Conservation (phyloP, 2,329 filamentous ascomycete species). For the Alternaria ventricosa region DNA sequence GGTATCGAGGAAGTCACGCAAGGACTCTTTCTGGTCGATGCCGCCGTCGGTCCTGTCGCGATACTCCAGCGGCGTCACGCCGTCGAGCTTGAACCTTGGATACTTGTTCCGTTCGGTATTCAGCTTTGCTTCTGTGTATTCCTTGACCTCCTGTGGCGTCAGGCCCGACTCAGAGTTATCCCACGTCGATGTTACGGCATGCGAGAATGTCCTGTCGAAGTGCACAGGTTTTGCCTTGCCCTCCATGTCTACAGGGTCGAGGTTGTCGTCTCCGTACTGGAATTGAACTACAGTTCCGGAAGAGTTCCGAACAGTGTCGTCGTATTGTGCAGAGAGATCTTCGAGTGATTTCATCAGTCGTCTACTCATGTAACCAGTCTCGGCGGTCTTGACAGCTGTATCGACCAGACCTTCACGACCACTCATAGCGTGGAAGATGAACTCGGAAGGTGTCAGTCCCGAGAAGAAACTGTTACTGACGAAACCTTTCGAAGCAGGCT, state of each 20-base stretch:
- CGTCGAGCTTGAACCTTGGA: conserved; percentile 41
- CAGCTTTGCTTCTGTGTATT: conserved; percentile 72
- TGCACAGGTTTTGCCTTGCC: conserved; percentile 90
- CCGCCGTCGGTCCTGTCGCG: conserved; percentile 69
- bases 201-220: conserved; percentile 88
- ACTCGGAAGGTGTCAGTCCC: conserved; percentile 87
- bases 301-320: conserved; percentile 92
- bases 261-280: conserved; percentile 93
- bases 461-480: conserved; percentile 97
- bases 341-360: conserved; percentile 97
- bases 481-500: conserved; percentile 96
- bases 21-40: conserved; percentile 70
- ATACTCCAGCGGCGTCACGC: conserved; percentile 65
- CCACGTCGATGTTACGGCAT: conserved; percentile 77
- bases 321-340: conserved; percentile 91
- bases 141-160: conserved; percentile 74
- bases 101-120: conserved; percentile 68
- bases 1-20: conserved; percentile 78
- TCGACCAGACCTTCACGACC: conserved; percentile 98
- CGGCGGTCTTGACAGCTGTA: conserved; percentile 97
- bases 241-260: conserved; percentile 98
- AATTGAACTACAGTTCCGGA: conserved; percentile 91
- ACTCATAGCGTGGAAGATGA: conserved; percentile 97
- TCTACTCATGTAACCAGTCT: conserved; percentile 99
- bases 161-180: conserved; percentile 77